phyloP scores from a whole-genome alignment of 306 rosid genomes.

The Quercus rubra region DNA sequence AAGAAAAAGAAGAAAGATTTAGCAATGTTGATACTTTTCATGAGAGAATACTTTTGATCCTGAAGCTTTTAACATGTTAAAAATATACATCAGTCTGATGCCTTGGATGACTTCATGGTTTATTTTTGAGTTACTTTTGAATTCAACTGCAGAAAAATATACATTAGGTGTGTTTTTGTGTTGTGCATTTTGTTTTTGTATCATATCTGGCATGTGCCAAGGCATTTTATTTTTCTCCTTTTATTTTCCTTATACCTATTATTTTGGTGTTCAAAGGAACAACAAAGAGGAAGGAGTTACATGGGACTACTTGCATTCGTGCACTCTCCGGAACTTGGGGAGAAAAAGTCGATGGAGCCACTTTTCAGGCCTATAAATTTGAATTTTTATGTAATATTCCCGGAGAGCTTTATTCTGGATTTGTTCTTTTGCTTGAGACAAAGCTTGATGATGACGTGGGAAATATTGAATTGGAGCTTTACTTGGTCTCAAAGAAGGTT shows the following conservation, averaged over 20 bases:
- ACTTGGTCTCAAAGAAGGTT: conserved; percentile 63
- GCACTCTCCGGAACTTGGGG: conserved; percentile 73
- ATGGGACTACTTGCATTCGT: conserved; percentile 55
- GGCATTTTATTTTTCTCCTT: conserved; percentile 8
- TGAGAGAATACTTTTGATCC: neutral
- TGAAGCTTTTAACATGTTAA: neutral
- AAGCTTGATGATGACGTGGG: conserved; percentile 84
- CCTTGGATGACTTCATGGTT: neutral
- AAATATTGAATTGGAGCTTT: conserved; percentile 64
- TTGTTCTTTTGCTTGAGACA: conserved; percentile 70
- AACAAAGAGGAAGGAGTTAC: conserved; percentile 88
- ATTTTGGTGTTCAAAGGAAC: conserved; percentile 62
- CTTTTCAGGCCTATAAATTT: conserved; percentile 71
- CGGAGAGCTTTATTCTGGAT: conserved; percentile 54
- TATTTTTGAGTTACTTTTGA: neutral
- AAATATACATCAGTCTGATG: neutral
- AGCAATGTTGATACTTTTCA: neutral
- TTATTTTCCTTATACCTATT: neutral
- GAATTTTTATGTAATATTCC: conserved; percentile 62
- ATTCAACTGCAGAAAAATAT: neutral
- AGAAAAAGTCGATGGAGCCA: conserved; percentile 43
- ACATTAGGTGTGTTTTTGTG: neutral
- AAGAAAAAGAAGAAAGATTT: neutral
- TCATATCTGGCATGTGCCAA: conserved; percentile 3
- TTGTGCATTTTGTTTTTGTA: neutral